Conservation (phyloP, 202 grass and related monocot species). For the Panicum virgatum region DNA sequence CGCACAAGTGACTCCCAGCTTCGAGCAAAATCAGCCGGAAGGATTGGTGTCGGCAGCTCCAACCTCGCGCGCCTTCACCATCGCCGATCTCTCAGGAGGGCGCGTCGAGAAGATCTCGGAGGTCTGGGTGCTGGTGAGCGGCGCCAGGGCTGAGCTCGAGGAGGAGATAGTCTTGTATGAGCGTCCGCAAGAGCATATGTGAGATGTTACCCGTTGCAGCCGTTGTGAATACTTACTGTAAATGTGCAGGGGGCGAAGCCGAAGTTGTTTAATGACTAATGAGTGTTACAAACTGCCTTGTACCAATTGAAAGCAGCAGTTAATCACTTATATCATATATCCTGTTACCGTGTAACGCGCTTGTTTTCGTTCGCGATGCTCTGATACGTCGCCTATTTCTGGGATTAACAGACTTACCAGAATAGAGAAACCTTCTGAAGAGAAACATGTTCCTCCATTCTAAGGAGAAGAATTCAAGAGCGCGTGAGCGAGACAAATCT, state of each 20-base stretch:
- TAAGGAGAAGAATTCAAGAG: neutral
- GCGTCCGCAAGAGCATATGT: constrained; percentile 36
- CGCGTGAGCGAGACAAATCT: neutral
- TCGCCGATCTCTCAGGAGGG: constrained; percentile 59
- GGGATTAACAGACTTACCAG: neutral
- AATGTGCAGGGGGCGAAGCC: neutral
- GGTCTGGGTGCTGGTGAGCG: constrained; percentile 70
- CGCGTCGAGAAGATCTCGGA: constrained; percentile 71
- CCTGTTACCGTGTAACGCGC: neutral
- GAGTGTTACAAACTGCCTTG: neutral
- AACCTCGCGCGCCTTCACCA: constrained; percentile 57
- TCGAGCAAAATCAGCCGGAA: constrained; percentile 38
- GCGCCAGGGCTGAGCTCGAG: constrained; percentile 45
- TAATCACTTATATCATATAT: too few species aligned
- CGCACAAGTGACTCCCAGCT: neutral
- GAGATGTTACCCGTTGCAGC: neutral
- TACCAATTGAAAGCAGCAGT: neutral
- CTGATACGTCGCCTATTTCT: neutral
- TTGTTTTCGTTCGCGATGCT: neutral
- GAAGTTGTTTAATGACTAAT: neutral
- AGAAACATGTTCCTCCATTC: neutral
- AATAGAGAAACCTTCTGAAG: neutral
- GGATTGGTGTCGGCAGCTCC: constrained; percentile 24
- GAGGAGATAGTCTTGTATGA: constrained; percentile 66
- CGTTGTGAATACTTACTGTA: constrained; percentile 25